phyloP scores from a whole-genome alignment of 331 rosid species.

The Malus hybrid region DNA sequence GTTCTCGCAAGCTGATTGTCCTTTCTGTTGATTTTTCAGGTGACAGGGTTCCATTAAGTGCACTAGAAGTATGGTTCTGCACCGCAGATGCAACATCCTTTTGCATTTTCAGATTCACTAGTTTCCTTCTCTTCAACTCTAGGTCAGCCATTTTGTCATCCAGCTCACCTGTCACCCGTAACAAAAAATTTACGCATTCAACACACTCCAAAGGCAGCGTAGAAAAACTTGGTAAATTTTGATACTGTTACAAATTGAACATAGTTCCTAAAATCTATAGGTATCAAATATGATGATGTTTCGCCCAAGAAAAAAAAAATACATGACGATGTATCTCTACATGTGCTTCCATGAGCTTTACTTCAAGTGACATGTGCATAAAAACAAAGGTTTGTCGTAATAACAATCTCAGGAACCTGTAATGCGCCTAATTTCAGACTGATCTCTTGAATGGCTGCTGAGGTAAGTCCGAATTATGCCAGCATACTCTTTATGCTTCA shows the following conservation, averaged over 20 bases:
- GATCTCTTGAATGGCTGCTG: slow-evolving; percentile 39
- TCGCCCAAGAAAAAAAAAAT: background rate
- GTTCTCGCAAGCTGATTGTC: slow-evolving; percentile 60
- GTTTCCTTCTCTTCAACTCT: slow-evolving; percentile 87
- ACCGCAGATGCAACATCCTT: slow-evolving; percentile 56
- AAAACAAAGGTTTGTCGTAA: background rate
- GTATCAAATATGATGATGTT: background rate
- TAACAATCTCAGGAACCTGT: slow-evolving; percentile 47
- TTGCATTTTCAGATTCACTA: slow-evolving; percentile 83
- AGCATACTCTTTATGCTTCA: slow-evolving; percentile 60
- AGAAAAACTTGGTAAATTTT: background rate
- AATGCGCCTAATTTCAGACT: slow-evolving; percentile 53
- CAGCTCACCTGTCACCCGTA: slow-evolving; percentile 60
- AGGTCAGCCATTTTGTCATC: slow-evolving; percentile 82
- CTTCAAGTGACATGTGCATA: background rate
- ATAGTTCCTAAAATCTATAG: background rate
- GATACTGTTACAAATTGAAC: background rate
- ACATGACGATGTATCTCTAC: background rate
- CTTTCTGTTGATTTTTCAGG: slow-evolving; percentile 75
- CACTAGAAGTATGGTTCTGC: slow-evolving; percentile 39
- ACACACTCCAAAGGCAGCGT: slow-evolving; percentile 12
- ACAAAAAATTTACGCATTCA: slow-evolving; percentile 20
- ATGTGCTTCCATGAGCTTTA: background rate
- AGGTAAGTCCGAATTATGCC: slow-evolving; percentile 36
- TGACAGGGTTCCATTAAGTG: slow-evolving; percentile 67